Evolutionary conservation across 2,329 filamentous ascomycete species (phyloP).

Genomic region (Paracoccidioides brasiliensis): DNA sequence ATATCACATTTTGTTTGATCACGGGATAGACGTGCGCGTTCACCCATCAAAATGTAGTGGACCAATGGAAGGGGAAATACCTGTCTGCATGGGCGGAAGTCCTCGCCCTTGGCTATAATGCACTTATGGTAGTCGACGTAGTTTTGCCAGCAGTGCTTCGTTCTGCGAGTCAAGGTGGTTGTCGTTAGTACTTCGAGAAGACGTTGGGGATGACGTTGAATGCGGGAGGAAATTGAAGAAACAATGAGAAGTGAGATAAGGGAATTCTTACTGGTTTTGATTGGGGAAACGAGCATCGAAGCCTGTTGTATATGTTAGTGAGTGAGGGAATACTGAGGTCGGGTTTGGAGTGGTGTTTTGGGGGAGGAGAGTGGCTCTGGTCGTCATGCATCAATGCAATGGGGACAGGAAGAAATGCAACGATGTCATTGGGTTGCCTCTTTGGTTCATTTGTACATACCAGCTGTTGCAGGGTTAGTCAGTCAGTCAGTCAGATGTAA

Average conservation of each 20-base stretch:
- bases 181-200: neutral
- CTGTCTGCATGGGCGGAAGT: constrained; percentile 94
- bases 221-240: neutral
- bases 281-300: constrained; percentile 99
- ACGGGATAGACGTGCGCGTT: neutral
- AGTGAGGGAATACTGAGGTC: constrained; percentile 14
- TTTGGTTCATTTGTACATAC: constrained; percentile 25
- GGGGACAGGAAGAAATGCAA: neutral
- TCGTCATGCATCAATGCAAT: neutral
- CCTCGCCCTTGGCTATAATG: constrained; percentile 94
- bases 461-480: constrained; percentile 31
- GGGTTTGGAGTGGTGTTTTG: neutral
- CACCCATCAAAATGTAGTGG: neutral
- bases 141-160: constrained; percentile 99
- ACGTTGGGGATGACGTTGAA: neutral
- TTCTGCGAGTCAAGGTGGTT: constrained; percentile 28
- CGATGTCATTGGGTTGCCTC: neutral
- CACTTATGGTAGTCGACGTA: constrained; percentile 99
- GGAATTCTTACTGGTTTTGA: constrained; percentile 52
- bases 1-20: neutral
- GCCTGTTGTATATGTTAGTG: constrained; percentile 43
- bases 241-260: neutral
- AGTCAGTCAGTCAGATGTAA: constrained; percentile 18
- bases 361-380: neutral
- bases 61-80: constrained; percentile 37